These are phyloP conservation scores for Themeda triandra DNA, from an alignment of 176 grass and related monocot genomes.

Conservation along the genomic window DNA sequence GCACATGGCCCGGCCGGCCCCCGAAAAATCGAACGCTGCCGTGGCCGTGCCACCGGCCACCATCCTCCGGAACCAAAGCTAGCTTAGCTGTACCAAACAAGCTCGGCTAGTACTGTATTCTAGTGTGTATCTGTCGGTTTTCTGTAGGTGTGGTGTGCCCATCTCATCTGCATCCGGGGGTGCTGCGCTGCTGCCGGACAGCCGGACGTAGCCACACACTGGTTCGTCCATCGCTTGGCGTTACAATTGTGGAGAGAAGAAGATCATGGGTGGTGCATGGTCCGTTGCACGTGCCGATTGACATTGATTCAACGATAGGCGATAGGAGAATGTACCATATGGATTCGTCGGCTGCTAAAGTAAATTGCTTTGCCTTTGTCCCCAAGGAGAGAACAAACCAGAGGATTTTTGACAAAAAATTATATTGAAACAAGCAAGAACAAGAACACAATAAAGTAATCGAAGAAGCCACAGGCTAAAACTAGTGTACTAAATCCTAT, in stretches of 20 bases:
- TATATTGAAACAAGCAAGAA: background rate
- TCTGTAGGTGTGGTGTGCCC: no score
- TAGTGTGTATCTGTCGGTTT: no score
- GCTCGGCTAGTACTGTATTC: no score
- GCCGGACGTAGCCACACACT: no score
- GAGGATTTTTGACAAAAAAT: no score
- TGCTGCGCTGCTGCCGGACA: no score
- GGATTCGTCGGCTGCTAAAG: background rate
- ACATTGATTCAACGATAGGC: no score
- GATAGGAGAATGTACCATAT: background rate
- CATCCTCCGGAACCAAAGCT: background rate
- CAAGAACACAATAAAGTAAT: background rate
- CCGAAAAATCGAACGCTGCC: background rate
- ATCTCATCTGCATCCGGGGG: background rate
- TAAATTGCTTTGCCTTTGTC: background rate
- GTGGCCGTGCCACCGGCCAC: no score
- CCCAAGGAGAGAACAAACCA: background rate
- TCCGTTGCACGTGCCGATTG: background rate
- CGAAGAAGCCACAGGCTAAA: background rate
- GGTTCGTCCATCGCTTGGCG: no score
- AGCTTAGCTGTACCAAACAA: no score
- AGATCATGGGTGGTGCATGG: background rate
- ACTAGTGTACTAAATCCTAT: background rate
- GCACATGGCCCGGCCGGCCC: constrained; percentile 7
- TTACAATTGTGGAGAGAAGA: background rate